These are phyloP conservation scores for Penicillium canescens DNA, from an alignment of 495 filamentous ascomycete genomes.

Conservation along the genomic window DNA sequence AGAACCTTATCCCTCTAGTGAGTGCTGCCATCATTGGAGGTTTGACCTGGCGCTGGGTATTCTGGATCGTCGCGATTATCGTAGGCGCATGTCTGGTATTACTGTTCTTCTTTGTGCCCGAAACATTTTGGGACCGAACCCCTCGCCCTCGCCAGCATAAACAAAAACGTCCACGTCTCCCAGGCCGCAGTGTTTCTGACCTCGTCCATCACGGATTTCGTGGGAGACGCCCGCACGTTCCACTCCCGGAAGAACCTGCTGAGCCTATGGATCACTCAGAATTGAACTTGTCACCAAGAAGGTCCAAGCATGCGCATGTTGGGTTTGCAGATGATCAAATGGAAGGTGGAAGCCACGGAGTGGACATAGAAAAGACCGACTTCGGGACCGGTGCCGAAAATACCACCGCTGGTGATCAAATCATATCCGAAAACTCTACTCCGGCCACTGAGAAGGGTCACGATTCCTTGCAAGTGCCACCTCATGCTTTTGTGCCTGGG, in stretches of 20 bases:
- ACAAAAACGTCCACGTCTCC: conserved; percentile 32
- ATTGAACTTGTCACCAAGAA: conserved; percentile 13
- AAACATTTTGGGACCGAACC: conserved; percentile 94
- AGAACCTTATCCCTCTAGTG: conserved; percentile 87
- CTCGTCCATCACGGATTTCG: conserved; percentile 38
- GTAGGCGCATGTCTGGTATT: conserved; percentile 72
- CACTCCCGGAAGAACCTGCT: conserved; percentile 12
- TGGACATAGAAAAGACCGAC: neutral
- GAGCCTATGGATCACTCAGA: conserved; percentile 11
- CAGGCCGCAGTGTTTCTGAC: conserved; percentile 40
- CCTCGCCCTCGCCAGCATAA: conserved; percentile 59
- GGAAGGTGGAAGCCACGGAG: conserved; percentile 17
- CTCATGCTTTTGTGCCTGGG: conserved; percentile 3
- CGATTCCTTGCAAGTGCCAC: conserved; percentile 6
- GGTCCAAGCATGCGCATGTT: conserved; percentile 46
- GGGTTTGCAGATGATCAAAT: conserved; percentile 51
- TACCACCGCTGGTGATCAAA: conserved; percentile 1
- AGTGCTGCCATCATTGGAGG: conserved; percentile 82
- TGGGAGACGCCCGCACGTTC: conserved; percentile 30
- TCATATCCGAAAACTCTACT: neutral
- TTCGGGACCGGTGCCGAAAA: neutral
- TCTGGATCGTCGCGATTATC: conserved; percentile 82
- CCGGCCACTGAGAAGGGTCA: conserved; percentile 17
- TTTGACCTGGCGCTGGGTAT: conserved; percentile 82
- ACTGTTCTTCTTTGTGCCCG: conserved; percentile 89